Evolutionary conservation across 352 stramenopile genomes (phyloP).

Genomic region (Phytopythium cucurbitacearum): DNA sequence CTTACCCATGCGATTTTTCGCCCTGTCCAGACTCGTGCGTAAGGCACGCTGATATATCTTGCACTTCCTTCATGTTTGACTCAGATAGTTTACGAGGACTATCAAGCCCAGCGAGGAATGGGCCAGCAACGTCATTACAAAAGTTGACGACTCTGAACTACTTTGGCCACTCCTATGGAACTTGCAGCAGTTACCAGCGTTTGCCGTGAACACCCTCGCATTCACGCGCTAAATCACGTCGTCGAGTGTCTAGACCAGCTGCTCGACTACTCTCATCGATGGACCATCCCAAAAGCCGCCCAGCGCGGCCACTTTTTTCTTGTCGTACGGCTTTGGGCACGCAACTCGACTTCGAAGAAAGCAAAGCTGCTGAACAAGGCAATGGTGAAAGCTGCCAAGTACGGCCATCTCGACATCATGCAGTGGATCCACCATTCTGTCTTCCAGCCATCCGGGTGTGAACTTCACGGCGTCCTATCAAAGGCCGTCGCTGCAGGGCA

Average conservation of each 20-base stretch:
- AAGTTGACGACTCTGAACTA: too few species aligned
- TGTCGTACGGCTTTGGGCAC: not conserved
- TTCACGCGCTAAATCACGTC: constrained; percentile 1
- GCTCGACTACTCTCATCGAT: constrained; percentile 2
- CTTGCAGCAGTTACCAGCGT: not conserved
- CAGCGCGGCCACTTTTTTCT: constrained; percentile 1
- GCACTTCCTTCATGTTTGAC: too few species aligned
- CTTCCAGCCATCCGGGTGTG: not conserved
- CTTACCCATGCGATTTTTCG: too few species aligned
- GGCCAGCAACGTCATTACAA: too few species aligned
- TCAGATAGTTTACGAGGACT: too few species aligned
- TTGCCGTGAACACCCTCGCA: not conserved
- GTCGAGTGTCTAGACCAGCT: not conserved
- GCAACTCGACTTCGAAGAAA: not conserved
- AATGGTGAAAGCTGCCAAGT: not conserved
- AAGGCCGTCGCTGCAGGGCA: constrained; percentile 1
- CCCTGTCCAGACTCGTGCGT: too few species aligned
- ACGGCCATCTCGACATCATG: constrained; percentile 2
- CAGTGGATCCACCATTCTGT: not conserved
- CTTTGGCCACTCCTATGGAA: too few species aligned
- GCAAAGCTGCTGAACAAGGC: not conserved
- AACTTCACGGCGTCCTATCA: not conserved
- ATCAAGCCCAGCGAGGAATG: too few species aligned
- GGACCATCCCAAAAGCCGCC: constrained; percentile 1
- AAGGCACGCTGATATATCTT: too few species aligned